A percentile compares a stretch with the other conserved stretches of the same genome.
phyloP scores from a whole-genome alignment of 208 protist genomes.

The Trypanosoma rangeli region DNA sequence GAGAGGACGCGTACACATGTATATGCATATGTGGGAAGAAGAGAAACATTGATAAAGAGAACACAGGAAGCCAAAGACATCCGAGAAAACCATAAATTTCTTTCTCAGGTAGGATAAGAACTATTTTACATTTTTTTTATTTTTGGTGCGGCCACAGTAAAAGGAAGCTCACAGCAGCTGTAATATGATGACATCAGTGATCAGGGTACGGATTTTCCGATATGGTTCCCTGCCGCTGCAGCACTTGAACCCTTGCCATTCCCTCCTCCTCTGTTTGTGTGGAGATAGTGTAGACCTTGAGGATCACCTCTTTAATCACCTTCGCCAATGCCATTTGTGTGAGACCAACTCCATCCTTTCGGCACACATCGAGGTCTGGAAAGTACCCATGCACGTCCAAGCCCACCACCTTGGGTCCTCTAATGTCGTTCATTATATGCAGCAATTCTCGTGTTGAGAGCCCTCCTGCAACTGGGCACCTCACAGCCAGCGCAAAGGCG shows the following conservation, averaged over 20 bases:
- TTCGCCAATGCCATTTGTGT: conserved; percentile 76
- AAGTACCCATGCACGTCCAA: conserved; percentile 79
- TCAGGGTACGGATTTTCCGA: conserved; percentile 85
- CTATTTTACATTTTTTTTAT: too few relatives aligned
- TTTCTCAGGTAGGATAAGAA: too few relatives aligned
- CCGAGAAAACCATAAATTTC: too few relatives aligned
- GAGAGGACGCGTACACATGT: neutral
- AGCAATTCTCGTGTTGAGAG: conserved; percentile 77
- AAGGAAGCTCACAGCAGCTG: too few relatives aligned
- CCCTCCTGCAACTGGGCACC: conserved; percentile 53
- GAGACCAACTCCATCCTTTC: conserved; percentile 65
- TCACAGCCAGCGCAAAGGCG: conserved; percentile 67
- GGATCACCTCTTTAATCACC: conserved; percentile 74
- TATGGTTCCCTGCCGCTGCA: conserved; percentile 80
- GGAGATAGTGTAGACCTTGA: conserved; percentile 77
- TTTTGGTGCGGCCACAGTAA: too few relatives aligned
- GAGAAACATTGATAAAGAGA: too few relatives aligned
- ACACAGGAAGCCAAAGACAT: too few relatives aligned
- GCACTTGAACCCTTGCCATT: conserved; percentile 69
- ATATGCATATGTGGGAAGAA: neutral
- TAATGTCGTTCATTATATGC: conserved; percentile 75
- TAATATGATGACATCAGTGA: conserved; percentile 29
- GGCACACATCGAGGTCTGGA: conserved; percentile 52
- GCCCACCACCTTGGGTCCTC: conserved; percentile 77
- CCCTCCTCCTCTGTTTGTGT: conserved; percentile 82